Evolutionary conservation across 805 yeast genomes (phyloP), one percentile per base, ranked within the genome.

Genomic region (Kluyveromyces lactis): DNA sequence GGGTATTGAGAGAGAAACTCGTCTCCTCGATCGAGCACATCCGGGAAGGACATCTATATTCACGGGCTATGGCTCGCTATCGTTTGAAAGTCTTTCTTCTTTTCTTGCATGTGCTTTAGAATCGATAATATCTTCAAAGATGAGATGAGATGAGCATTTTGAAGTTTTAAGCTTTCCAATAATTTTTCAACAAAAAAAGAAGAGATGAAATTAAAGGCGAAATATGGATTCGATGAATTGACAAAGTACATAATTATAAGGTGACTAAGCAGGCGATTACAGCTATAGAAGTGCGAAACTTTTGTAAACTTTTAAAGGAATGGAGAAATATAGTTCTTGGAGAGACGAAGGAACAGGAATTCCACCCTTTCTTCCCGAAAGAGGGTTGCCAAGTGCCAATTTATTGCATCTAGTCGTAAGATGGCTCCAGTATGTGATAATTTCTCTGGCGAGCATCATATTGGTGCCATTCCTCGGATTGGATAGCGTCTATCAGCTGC

Each of bases 271-370:
- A n/a, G n/a, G n/a, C n/a, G n/a, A n/a, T n/a, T n/a, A n/a, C n/a
- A n/a, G n/a, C n/a, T n/a, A n/a, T n/a, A n/a, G n/a, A 21, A 21
- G 24, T 21, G 24, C 24, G 9, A 9, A 21, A 21, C 24, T n/a
- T n/a, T n/a, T n/a, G n/a, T n/a, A n/a, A n/a, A 6, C 24, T 9
- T 21, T 21, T 21, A 6, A 21, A 21, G 9, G 13, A 9, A 82
- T 87, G 95, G 95, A 84, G 63, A 81, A 83, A 62, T 87, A 76
- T 63, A 78, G 92, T 18, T 72, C 73, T 44, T 86, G 84, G 80
- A 72, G 95, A 60, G 96, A 86, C 55, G 83, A 79, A 45, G 92
- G 90, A 4, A 87, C 96, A 1, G 96, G 96, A n/a, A 83, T 87
- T 26, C 80, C 95, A 0, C 96, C 96, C 2, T 86, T 86, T 49